A percentile compares a stretch with the other conserved stretches of the same genome.
phyloP scores from a whole-genome alignment of 805 yeast species.

The Priceomyces melissophilus region DNA sequence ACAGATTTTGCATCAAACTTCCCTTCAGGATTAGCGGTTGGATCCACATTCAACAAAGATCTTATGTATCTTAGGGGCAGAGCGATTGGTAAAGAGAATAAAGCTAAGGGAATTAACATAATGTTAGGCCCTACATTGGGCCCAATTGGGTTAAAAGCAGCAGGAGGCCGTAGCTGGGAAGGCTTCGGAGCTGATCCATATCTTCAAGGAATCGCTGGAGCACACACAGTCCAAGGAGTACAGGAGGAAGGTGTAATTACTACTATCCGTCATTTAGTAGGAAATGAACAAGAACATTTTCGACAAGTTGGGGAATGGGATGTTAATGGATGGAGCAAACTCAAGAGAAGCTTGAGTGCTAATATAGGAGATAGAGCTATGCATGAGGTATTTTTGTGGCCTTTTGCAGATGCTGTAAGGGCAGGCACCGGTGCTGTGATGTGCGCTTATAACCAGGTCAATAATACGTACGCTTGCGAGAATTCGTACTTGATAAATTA shows the following conservation, averaged over 20 bases:
- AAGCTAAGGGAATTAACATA: slow-evolving; percentile 52
- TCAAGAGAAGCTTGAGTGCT: slow-evolving; percentile 43
- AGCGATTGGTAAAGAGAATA: slow-evolving; percentile 55
- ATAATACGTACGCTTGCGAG: slow-evolving; percentile 57
- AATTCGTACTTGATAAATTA: slow-evolving; percentile 54
- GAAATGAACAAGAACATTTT: slow-evolving; percentile 62
- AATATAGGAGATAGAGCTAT: slow-evolving; percentile 58
- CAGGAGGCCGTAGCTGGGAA: slow-evolving; percentile 67
- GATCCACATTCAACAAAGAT: slow-evolving; percentile 53
- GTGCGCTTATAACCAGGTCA: slow-evolving; percentile 58
- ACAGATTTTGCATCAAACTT: slow-evolving; percentile 55
- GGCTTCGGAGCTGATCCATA: slow-evolving; percentile 62
- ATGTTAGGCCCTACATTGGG: slow-evolving; percentile 57
- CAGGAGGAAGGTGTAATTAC: slow-evolving; percentile 60
- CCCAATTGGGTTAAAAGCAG: slow-evolving; percentile 59
- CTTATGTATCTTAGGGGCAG: slow-evolving; percentile 51
- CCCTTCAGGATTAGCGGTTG: slow-evolving; percentile 59
- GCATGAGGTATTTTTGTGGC: slow-evolving; percentile 65
- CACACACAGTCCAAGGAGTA: slow-evolving; percentile 50
- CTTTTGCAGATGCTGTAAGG: slow-evolving; percentile 58
- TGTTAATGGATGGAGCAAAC: slow-evolving; percentile 40
- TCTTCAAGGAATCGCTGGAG: slow-evolving; percentile 53
- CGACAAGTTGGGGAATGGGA: slow-evolving; percentile 53
- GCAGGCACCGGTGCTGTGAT: slow-evolving; percentile 62
- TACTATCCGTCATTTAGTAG: slow-evolving; percentile 53